Percentiles rank a stretch among this genome's conserved stretches.
These are phyloP conservation scores for Cordyceps cateniannulata DNA, from an alignment of 2,329 filamentous ascomycete genomes.

Conservation along the genomic window DNA sequence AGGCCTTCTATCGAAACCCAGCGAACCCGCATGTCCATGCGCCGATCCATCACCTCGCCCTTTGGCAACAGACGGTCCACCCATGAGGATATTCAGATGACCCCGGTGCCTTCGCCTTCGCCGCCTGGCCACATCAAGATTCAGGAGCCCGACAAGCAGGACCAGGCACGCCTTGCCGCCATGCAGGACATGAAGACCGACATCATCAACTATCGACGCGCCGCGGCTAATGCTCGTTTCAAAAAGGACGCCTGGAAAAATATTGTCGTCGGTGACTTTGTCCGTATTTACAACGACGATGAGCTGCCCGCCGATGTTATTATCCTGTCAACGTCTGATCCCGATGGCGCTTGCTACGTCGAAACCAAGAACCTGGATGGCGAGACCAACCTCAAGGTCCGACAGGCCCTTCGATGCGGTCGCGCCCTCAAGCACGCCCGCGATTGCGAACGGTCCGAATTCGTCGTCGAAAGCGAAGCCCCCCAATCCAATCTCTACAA, in stretches of 20 bases:
- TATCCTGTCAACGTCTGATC: conserved; percentile 85
- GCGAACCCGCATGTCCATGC: conserved; percentile 27
- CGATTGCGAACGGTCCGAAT: conserved; percentile 86
- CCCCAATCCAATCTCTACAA: conserved; percentile 93
- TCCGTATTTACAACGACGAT: conserved; percentile 93
- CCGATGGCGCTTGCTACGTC: conserved; percentile 91
- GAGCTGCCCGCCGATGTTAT: conserved; percentile 91
- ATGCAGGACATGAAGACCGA: conserved; percentile 43
- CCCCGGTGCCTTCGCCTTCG: conserved; percentile 78
- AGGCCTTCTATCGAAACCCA: conserved; percentile 50
- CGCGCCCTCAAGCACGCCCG: conserved; percentile 77
- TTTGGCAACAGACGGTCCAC: conserved; percentile 49
- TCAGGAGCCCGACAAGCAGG: conserved; percentile 32
- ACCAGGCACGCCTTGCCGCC: conserved; percentile 29
- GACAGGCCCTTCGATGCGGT: conserved; percentile 82
- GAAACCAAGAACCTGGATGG: conserved; percentile 98
- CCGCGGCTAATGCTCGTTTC: conserved; percentile 69
- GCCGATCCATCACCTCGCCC: conserved; percentile 39
- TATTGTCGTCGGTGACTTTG: conserved; percentile 89
- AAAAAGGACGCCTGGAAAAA: conserved; percentile 95
- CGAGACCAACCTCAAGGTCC: conserved; percentile 94
- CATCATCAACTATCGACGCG: conserved; percentile 66
- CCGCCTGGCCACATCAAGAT: conserved; percentile 37
- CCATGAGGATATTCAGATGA: conserved; percentile 84
- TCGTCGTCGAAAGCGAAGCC: conserved; percentile 81